Conservation (phyloP, 2,329 filamentous ascomycete genomes). For the Trichoderma asperellum region DNA sequence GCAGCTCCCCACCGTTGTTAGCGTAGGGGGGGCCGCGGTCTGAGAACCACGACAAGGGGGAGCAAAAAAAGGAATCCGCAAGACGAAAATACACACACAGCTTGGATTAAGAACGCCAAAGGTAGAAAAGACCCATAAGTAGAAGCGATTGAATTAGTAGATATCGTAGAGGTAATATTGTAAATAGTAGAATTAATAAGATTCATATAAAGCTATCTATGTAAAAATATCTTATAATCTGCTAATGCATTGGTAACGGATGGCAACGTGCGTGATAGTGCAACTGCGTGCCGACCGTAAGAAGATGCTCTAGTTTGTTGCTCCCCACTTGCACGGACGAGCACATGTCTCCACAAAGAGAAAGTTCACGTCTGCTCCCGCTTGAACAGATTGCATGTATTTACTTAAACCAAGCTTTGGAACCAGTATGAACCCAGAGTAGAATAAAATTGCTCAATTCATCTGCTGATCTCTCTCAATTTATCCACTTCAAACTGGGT, state of each 20-base stretch:
- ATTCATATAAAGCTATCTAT: background rate
- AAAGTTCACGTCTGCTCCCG: background rate
- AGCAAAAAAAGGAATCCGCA: background rate
- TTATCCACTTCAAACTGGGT: background rate
- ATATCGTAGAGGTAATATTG: background rate
- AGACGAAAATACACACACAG: background rate
- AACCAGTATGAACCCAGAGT: background rate
- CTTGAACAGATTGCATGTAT: background rate
- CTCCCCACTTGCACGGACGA: background rate
- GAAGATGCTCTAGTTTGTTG: background rate
- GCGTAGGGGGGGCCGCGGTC: conserved; percentile 1
- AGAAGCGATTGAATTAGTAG: background rate
- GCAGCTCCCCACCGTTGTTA: conserved; percentile 18
- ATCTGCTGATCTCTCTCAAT: background rate
- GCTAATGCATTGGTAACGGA: too few relatives aligned
- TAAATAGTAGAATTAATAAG: background rate
- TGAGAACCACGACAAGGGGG: background rate
- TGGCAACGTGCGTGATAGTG: background rate
- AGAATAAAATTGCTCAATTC: background rate
- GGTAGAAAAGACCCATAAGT: background rate
- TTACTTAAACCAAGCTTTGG: background rate
- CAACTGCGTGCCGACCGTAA: background rate
- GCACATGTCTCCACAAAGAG: conserved; percentile 13
- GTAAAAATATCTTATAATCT: background rate
- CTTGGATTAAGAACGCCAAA: background rate